Conservation (phyloP, 1,284 basidiomycete genomes). For the Puccinia polysora region DNA sequence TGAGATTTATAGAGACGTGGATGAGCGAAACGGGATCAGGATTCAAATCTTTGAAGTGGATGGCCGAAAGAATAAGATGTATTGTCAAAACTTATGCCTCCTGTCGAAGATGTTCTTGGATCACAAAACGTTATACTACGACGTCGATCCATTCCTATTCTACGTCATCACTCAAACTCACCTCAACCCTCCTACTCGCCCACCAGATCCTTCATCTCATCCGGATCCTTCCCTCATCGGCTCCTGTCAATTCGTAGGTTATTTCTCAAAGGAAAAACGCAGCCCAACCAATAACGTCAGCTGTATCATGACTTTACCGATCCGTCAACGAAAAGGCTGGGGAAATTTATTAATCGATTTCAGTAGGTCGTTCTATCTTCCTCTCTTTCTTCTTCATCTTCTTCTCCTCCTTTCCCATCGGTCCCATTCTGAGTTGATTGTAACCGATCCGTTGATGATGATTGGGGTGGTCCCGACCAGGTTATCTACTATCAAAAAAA, state of each 20-base stretch:
- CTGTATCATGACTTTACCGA: slow-evolving; percentile 98
- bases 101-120: slow-evolving; percentile 99
- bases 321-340: slow-evolving; percentile 89
- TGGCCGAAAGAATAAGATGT: slow-evolving; percentile 97
- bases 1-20: slow-evolving; percentile 90
- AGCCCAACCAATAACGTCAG: slow-evolving; percentile 94
- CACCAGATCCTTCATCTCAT: not conserved
- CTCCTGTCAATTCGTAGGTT: slow-evolving; percentile 92
- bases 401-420: slow-evolving; percentile 7
- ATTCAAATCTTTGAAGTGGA: slow-evolving; percentile 97
- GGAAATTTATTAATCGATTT: slow-evolving; percentile 92
- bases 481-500: slow-evolving; percentile 92
- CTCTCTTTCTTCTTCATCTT: slow-evolving; percentile 16
- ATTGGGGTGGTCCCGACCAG: slow-evolving; percentile 57
- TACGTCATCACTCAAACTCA: slow-evolving; percentile 82
- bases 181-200: not conserved
- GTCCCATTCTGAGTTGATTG: not conserved
- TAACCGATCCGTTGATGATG: not conserved
- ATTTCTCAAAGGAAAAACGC: slow-evolving; percentile 98
- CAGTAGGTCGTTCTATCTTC: slow-evolving; percentile 62
- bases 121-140: slow-evolving; percentile 98
- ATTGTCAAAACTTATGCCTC: slow-evolving; percentile 98
- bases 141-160: slow-evolving; percentile 98
- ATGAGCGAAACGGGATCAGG: slow-evolving; percentile 36
- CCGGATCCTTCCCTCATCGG: slow-evolving; percentile 55